Evolutionary conservation across 495 filamentous ascomycete genomes (phyloP).

Genomic region (Penicillium egyptiacum): DNA sequence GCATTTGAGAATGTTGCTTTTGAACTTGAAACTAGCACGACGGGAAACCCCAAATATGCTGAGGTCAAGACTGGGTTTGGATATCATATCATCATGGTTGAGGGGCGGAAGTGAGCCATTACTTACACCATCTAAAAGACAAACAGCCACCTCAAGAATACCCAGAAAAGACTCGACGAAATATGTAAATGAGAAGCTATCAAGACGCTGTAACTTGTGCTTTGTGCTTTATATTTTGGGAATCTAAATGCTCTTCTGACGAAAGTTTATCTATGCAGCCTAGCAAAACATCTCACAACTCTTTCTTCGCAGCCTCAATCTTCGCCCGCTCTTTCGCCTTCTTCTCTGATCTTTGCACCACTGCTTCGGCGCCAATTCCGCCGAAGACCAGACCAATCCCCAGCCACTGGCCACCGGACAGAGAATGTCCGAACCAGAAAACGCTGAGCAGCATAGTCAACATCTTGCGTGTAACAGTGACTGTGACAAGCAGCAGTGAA

Average conservation of each 20-base stretch:
- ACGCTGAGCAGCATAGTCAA: constrained; percentile 97
- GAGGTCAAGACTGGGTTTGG: constrained; percentile 83
- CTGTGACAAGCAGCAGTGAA: constrained; percentile 87
- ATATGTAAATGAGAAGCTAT: background rate
- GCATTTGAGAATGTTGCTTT: constrained; percentile 83
- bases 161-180: background rate
- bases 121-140: background rate
- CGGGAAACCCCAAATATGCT: constrained; percentile 69
- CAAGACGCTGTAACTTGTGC: background rate
- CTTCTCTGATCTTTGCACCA: constrained; percentile 82
- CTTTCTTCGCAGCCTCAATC: constrained; percentile 48
- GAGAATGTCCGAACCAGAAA: constrained; percentile 85
- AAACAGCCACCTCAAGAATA: background rate
- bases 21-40: constrained; percentile 72
- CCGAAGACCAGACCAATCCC: constrained; percentile 93
- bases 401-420: constrained; percentile 84
- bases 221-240: constrained; percentile 1
- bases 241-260: constrained; percentile 2
- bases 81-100: constrained; percentile 95
- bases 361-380: constrained; percentile 87
- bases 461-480: constrained; percentile 98
- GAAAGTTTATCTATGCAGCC: constrained; percentile 11
- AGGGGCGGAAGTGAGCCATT: constrained; percentile 58
- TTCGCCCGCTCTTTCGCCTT: constrained; percentile 72
- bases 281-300: constrained; percentile 23